Evolutionary conservation across 2,329 filamentous ascomycete genomes (phyloP), one percentile per base, ranked within the genome.

Genomic region (Stromatinia cepivora): DNA sequence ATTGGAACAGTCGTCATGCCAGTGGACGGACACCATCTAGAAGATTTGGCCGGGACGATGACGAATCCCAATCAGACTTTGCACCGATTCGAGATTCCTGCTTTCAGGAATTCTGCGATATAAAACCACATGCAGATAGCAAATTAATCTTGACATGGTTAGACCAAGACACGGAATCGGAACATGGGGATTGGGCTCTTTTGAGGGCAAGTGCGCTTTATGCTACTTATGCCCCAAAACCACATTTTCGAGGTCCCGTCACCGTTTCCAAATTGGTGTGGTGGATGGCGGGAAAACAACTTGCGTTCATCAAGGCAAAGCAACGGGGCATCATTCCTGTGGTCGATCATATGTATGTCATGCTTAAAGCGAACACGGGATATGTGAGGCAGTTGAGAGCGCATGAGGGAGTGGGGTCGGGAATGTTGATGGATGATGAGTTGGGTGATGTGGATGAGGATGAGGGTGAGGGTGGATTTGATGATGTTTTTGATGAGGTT

Each of bases 151-250:
- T 73, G 64, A n/a, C 66, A 31, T 64, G 76, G 54, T 36, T 74
- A 15, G 70, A 70, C 15, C 56, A 64, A n/a, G 69, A 61, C 31
- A 59, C 69, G 13, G 31, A 46, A 0, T 53, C 69, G 2, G 73
- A 76, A 11, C 63, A 73, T 15, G 73, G 78, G 28, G 31, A 71
- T 0, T 86, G 84, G 84, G 79, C 82, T 0, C 70, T 80, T 0
- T 73, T 86, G 8, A 82, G 80, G 58, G 84, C 84, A 1, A 84
- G 82, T 0, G 75, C 80, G 6, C 70, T 77, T 6, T 78, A 75
- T 57, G 71, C 69, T 3, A 69, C 39, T 4, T 76, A 73, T 59
- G 61, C 48, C 3, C 42, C 48, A 36, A 10, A 53, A 17, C 9
- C 46, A 34, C 20, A 50, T 42, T 42, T 42, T 17, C 20, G 34